Evolutionary conservation across 2,329 filamentous ascomycete genomes (phyloP), one percentile per base, ranked within the genome.

Genomic region (Dothideomycetidae sp.): DNA sequence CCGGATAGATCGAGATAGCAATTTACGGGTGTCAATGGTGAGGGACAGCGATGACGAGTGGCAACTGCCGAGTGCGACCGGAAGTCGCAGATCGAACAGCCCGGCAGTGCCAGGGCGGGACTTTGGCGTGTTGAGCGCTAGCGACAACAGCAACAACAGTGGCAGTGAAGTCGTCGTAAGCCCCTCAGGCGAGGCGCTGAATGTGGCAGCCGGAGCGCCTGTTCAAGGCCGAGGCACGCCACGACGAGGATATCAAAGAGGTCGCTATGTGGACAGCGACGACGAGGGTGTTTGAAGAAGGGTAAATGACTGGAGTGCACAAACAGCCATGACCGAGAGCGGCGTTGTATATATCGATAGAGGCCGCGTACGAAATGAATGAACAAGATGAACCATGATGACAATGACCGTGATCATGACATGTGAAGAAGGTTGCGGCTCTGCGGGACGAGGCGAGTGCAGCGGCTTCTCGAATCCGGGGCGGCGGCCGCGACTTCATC

Each of bases 51-150:
- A 44, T 7, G 42, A 42, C 29, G 53, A 54, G 19, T 56, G 52
- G 53, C 51, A 54, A 26, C 45, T 52, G 21, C 49, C 50, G 0
- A 48, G 46, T 5, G 15, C 17, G 7, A 31, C 28, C 10, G 16
- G n/a, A 10, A 38, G 30, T 13, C 29, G 36, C 10, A 29, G 36
- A 17, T 38, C 36, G 11, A 30, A 38, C 18, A 21, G 16, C 11
- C 36, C 36, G 10, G 36, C 36, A 5, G 36, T 28, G 15, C 31
- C 28, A 16, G 36, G 36, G 12, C 9, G 36, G 19, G 36, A 38
- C n/a, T 32, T 38, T 12, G 36, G 36, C 29, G 36, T 38, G 29
- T 31, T 32, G 29, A 38, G 36, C 12, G 36, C 36, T 5, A 38
- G 36, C 16, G 35, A 37, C 5, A 37, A 37, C n/a, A 38, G 36